Evolutionary conservation across 2,329 filamentous ascomycete genomes (phyloP).

Genomic region (Mycocentrospora acerina): DNA sequence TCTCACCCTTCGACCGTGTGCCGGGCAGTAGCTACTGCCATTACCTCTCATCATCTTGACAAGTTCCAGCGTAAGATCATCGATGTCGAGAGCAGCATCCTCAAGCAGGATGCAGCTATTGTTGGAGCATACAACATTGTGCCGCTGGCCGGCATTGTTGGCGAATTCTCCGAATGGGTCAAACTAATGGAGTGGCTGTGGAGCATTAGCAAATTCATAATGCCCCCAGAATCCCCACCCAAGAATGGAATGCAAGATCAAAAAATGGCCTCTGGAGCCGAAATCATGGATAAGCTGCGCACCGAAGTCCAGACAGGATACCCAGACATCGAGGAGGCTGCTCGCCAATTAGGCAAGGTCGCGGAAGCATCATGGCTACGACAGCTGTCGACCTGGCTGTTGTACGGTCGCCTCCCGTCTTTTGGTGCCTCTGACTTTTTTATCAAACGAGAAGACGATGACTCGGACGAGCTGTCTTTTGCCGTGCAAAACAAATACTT

Average conservation of each 20-base stretch:
- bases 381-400: conserved; percentile 84
- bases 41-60: conserved; percentile 72
- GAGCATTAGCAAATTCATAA: conserved; percentile 70
- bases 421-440: conserved; percentile 87
- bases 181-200: conserved; percentile 84
- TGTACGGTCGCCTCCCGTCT: conserved; percentile 80
- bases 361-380: conserved; percentile 91
- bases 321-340: conserved; percentile 76
- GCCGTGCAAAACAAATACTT: conserved; percentile 54
- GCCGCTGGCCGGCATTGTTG: conserved; percentile 79
- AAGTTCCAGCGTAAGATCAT: conserved; percentile 82
- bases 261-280: conserved; percentile 63
- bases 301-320: conserved; percentile 84
- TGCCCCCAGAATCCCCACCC: conserved; percentile 37
- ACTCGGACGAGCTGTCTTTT: conserved; percentile 33
- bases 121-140: conserved; percentile 95
- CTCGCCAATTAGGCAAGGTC: conserved; percentile 69
- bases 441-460: conserved; percentile 51
- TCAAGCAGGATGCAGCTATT: conserved; percentile 72
- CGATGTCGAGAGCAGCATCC: conserved; percentile 76
- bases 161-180: conserved; percentile 85
- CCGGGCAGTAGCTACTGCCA: conserved; percentile 79
- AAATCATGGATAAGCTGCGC: conserved; percentile 75
- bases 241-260: conserved; percentile 13
- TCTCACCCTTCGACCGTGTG: conserved; percentile 80